Base-by-base conservation (phyloP, 495 filamentous ascomycete genomes). In the Cladorrhinum samala region DNA sequence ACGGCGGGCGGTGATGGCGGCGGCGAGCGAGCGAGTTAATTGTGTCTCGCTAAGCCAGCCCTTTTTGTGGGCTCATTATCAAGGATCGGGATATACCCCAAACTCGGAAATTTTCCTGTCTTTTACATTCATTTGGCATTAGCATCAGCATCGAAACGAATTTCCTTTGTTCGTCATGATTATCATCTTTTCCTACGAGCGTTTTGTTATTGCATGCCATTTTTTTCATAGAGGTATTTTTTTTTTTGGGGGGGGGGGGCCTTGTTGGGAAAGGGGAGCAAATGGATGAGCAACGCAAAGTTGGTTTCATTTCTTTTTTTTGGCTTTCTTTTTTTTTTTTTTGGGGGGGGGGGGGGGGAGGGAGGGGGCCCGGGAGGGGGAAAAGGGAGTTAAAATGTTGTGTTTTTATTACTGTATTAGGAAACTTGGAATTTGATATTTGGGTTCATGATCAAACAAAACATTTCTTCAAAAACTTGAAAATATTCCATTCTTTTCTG, bases 21-120 rank as follows among this genome's bases (percentile, higher is more conserved):
- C 14, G 25, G 41, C 20, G 41, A 44, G 41, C 13, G 11, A 9
- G 41, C 11, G 18, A 18, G 20, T n/a, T 38, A 38, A 38, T 38
- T 45, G 42, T 45, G 42, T 23, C 42, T 45, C 42, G 11, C 18
- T n/a, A n/a, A n/a, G n/a, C n/a, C n/a, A n/a, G n/a, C n/a, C n/a
- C n/a, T n/a, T n/a, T n/a, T n/a, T n/a, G n/a, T n/a, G n/a, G n/a
- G n/a, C n/a, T n/a, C n/a, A n/a, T n/a, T n/a, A n/a, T n/a, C n/a
- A n/a, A n/a, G n/a, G n/a, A n/a, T n/a, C n/a, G n/a, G n/a, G n/a
- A n/a, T n/a, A n/a, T n/a, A n/a, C n/a, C n/a, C n/a, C n/a, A n/a
- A n/a, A n/a, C n/a, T n/a, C n/a, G n/a, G n/a, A n/a, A n/a, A n/a
- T n/a, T n/a, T n/a, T n/a, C n/a, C n/a, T n/a, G n/a, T n/a, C n/a